A percentile compares a stretch with the other conserved stretches of the same genome.
Conservation (phyloP, 192 early-diverging fungal genomes). For the Umbelopsis sp. region DNA sequence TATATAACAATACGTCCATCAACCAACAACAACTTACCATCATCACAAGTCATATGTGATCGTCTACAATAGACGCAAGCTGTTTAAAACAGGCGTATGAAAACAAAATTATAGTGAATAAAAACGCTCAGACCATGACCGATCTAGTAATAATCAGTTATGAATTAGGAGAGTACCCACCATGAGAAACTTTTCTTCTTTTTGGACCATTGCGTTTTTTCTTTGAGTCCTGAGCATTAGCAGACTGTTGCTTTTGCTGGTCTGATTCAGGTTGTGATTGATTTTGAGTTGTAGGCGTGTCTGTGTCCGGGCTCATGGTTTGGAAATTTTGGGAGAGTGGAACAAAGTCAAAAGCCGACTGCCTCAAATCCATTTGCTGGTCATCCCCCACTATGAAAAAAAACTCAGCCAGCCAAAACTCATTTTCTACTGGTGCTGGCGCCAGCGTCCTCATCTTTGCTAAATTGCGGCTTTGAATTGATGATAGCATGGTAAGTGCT, state of each 20-base stretch:
- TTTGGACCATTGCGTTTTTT: slow-evolving; percentile 18
- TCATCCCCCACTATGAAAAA: slow-evolving; percentile 2
- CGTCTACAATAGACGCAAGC: slow-evolving; percentile 95
- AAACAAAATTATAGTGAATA: not conserved
- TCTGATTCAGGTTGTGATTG: slow-evolving; percentile 9
- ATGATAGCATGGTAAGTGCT: not conserved
- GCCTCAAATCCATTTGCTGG: not conserved
- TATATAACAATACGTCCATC: not conserved
- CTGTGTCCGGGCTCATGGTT: slow-evolving; percentile 22
- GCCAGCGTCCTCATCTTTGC: not conserved
- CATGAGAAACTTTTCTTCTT: slow-evolving; percentile 21
- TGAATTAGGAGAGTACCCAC: not conserved
- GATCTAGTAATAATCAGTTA: not conserved
- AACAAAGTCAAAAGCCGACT: slow-evolving; percentile 13
- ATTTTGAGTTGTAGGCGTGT: slow-evolving; percentile 15
- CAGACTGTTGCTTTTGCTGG: slow-evolving; percentile 10
- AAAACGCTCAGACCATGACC: not conserved
- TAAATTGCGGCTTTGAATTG: not conserved
- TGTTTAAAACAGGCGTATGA: slow-evolving; percentile 21
- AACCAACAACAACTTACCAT: slow-evolving; percentile 49
- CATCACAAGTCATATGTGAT: slow-evolving; percentile 96
- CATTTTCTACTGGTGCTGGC: not conserved
- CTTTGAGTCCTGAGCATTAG: slow-evolving; percentile 5
- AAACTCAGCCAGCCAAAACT: slow-evolving; percentile 8
- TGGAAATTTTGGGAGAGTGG: slow-evolving; percentile 2